Base-by-base conservation (phyloP, 2,329 filamentous ascomycete species). In the Aciculosporium take region DNA sequence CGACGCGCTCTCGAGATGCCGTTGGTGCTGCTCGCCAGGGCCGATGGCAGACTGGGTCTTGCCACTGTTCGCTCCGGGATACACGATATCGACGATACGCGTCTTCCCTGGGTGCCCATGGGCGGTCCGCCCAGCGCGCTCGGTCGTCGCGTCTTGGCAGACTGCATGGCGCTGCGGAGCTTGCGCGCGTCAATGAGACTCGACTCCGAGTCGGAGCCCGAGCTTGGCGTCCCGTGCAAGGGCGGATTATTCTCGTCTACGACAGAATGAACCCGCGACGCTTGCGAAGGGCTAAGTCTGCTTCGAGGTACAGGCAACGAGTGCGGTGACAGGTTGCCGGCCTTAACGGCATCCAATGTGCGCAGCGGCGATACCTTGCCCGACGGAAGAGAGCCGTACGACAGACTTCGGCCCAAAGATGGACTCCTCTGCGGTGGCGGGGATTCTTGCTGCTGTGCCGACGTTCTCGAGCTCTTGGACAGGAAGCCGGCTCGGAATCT, bases 401-500 rank as follows among this genome's bases (percentile, higher is more conserved):
- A 69, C 30, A 78, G 60, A 39, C 70, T 69, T 21, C 74, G 65
- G n/a, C 71, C 71, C 44, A 79, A 61, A 7, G 68, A 68, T 12
- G 76, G 72, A 2, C 71, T 64, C 12, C 64, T 63, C 12, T 74
- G 69, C 4, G 74, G 61, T 4, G 74, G 61, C 4, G 83, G 81
- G 3, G 82, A 86, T 39, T 73, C 79, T 35, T 72, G 66, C 2
- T 48, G 36, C 31, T 60, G 61, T 29, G 63, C 53, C 2, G 67
- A 65, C 2, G 57, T 53, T 33, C 64, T 61, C 31, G 60, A 50
- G 28, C 51, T 53, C 55, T 73, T 74, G 65, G 84, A 78, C 20
- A 96, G 65, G 58, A 94, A 94, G 5, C 89, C 89, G 2, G 87
- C 74, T 52, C 94, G 84, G 64, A 96, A 96, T 33, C 89, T 76